Evolutionary conservation across 2,329 filamentous ascomycete species (phyloP), one percentile per base, ranked within the genome.

Genomic region (Talaromyces sp.): DNA sequence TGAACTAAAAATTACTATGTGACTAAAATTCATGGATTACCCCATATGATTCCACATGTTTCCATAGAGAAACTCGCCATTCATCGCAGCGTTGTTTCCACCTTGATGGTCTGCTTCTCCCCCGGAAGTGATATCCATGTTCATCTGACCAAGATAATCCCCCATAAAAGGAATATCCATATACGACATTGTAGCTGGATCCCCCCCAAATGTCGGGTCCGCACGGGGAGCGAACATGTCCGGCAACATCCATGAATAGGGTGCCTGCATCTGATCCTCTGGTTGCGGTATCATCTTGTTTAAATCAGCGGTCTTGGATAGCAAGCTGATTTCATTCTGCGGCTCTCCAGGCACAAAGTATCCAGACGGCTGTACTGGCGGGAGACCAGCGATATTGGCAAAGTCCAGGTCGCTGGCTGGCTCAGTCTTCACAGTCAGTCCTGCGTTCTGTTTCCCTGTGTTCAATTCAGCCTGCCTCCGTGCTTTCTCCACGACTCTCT

Each of bases 401-500:
- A 41, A 14, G n/a, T 52, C 53, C 21, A 57, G 8, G 19, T 56
- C 10, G 46, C 32, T 56, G n/a, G 49, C 13, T 31, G 38, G 32
- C 24, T 60, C 35, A 27, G 51, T 50, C 19, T 32, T 38, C 21
- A 38, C 17, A 35, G 58, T 8, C 43, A 24, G 19, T 10, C 14
- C 32, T 53, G 58, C 31, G n/a, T 46, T 27, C 27, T 31, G 53
- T 27, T 32, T n/a, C 5, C 19, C 24, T 31, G 38, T 11, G 49
- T 51, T 14, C 61, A 64, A 38, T 46, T 46, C 43, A 11, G 55
- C 17, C 5, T 96, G 91, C 68, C 89, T 91, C 69, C 96, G 92
- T 0, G 90, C 85, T 74, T 91, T 95, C 60, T 96, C 93, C 54
- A 97, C 86, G 19, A 96, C 90, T 1, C 89, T 84, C 68, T 88